Percentiles rank a stretch among this genome's conserved stretches.
Evolutionary conservation across 148 eudicot species (phyloP).

Genomic region (Camellia lanceoleosa): DNA sequence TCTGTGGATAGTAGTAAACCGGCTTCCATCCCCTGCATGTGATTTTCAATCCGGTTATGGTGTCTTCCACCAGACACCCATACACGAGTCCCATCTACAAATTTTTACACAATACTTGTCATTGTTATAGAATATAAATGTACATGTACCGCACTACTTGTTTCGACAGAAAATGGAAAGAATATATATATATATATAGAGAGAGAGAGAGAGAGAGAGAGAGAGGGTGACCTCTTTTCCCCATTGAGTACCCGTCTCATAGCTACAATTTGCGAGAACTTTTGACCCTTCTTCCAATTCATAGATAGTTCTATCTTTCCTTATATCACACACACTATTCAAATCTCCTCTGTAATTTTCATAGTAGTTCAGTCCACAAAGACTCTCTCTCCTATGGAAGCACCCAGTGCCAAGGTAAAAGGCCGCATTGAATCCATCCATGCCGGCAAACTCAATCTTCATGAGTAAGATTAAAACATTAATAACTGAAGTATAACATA

Average conservation of each 20-base stretch:
- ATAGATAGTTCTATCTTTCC: conserved; percentile 12
- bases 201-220: neutral
- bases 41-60: conserved; percentile 39
- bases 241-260: conserved; percentile 42
- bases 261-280: conserved; percentile 41
- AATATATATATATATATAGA: neutral
- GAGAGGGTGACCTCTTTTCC: conserved; percentile 40
- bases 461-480: neutral
- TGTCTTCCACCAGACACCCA: conserved; percentile 45
- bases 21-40: conserved; percentile 53
- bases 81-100: conserved; percentile 47
- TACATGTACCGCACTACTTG: too few species aligned
- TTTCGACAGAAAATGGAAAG: too few species aligned
- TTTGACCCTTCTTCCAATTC: conserved; percentile 39
- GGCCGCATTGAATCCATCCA: conserved; percentile 36
- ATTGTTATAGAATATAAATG: neutral
- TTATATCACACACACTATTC: neutral
- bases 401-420: conserved; percentile 45
- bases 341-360: conserved; percentile 14
- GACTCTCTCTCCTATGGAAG: conserved; percentile 42
- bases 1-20: conserved; percentile 33
- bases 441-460: conserved; percentile 45
- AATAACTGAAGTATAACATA: too few species aligned
- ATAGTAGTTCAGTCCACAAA: conserved; percentile 28
- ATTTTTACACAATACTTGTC: neutral